Conservation (phyloP, 441 rosid genomes). For the Aleurites moluccanus region DNA sequence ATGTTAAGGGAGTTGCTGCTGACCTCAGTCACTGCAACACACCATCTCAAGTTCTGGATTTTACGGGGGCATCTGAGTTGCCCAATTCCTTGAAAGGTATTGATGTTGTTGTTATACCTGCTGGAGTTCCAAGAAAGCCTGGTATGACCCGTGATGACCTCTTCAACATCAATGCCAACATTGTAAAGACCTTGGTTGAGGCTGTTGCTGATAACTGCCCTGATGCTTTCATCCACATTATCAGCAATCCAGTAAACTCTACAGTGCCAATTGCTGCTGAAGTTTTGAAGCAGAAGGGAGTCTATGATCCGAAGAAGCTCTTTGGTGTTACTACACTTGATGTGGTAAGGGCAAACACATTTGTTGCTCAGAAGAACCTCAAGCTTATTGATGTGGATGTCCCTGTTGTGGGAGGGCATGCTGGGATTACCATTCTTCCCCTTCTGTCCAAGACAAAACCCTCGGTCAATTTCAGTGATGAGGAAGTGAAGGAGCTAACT, state of each 20-base stretch:
- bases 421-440: slow-evolving; percentile 91
- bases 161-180: slow-evolving; percentile 88
- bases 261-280: slow-evolving; percentile 96
- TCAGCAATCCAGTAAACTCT: slow-evolving; percentile 98
- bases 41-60: slow-evolving; percentile 82
- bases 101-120: slow-evolving; percentile 89
- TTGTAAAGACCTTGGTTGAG: slow-evolving; percentile 72
- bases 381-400: slow-evolving; percentile 92
- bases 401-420: slow-evolving; percentile 95
- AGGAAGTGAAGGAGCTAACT: slow-evolving; percentile 71
- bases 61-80: slow-evolving; percentile 81
- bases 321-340: slow-evolving; percentile 94
- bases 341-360: slow-evolving; percentile 95
- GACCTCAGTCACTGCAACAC: slow-evolving; percentile 98
- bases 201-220: slow-evolving; percentile 97
- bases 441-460: slow-evolving; percentile 83
- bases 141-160: slow-evolving; percentile 99
- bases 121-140: slow-evolving; percentile 98
- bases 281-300: slow-evolving; percentile 83
- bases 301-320: slow-evolving; percentile 87
- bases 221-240: slow-evolving; percentile 83
- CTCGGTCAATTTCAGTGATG: slow-evolving; percentile 66
- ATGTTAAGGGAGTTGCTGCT: slow-evolving; percentile 97
- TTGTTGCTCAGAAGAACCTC: slow-evolving; percentile 86
- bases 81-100: slow-evolving; percentile 71